Base-by-base conservation (phyloP, 768 basidiomycete species). In the Termitomyces sp. region DNA sequence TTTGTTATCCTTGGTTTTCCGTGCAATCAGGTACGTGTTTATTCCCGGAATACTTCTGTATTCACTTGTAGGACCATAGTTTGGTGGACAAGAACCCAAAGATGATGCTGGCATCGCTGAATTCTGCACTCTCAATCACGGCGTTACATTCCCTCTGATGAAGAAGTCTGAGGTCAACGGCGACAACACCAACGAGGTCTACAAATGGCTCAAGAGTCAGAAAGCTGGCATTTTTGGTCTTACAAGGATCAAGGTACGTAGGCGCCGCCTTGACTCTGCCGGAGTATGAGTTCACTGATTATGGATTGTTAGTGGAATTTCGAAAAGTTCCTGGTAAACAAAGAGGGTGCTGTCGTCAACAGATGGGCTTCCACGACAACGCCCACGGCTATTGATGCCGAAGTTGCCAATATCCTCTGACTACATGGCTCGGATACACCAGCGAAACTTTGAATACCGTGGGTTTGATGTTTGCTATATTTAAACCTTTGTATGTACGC, bases 131-230 rank as follows among this genome's bases (percentile, higher is more conserved):
- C 65, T 83, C 59, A 96, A 94, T 76, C 86, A 94, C 68, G 91
- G 91, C 17, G 94, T 98, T 27, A 83, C 82, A 7, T 96, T 96
- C 78, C 91, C 91, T 11, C 72, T 98, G 49, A 90, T 91, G 86
- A 88, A 85, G 75, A 98, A 96, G 74, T 88, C 88, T 19, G 91
- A 97, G 51, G 95, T 97, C 40, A 98, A 97, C 68, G 94, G 94
- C 3, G 84, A 88, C 62, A 74, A 79, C 61, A 84, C 89, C 57
- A 94, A 94, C 72, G 81, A 89, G 62, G 88, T 94, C 0, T 95
- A 80, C 78, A 81, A 88, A 57, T 94, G 84, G 82, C 79, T 96
- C 61, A 96, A 97, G 76, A 73, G 76, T 27, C 76, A 91, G 71
- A 91, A 92, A 68, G 63, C 88, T 4, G 89, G 89, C 3, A 61